Percentiles rank a stretch among this genome's conserved stretches.
Evolutionary conservation across 208 protist species (phyloP).

Genomic region (Sergeia podlipaevii): DNA sequence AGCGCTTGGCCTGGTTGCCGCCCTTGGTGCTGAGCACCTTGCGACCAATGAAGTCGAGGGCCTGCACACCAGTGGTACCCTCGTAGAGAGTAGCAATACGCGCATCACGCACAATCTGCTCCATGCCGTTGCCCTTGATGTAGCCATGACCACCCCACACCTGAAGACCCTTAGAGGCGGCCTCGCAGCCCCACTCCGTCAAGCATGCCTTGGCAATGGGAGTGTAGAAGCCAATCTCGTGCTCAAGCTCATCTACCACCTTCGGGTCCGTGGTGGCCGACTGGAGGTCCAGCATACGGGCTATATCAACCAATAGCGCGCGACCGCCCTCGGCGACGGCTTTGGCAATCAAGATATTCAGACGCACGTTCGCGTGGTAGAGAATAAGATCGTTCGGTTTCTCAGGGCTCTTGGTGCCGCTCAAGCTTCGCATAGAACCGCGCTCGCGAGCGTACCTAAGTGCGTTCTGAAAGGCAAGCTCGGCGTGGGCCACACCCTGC

Average conservation of each 20-base stretch:
- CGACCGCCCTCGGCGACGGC: conserved; percentile 80
- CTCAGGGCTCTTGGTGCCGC: conserved; percentile 47
- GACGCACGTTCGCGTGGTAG: conserved; percentile 74
- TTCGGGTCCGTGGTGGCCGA: conserved; percentile 14
- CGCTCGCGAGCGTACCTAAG: conserved; percentile 71
- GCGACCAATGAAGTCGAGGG: conserved; percentile 82
- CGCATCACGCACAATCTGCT: conserved; percentile 74
- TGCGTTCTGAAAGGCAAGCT: conserved; percentile 85
- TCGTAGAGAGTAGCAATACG: conserved; percentile 77
- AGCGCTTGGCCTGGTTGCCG: conserved; percentile 33
- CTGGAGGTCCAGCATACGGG: conserved; percentile 62
- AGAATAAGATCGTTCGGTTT: conserved; percentile 62
- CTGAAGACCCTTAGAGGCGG: conserved; percentile 51
- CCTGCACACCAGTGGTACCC: conserved; percentile 83
- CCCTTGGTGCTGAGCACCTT: conserved; percentile 70
- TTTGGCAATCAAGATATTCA: conserved; percentile 80
- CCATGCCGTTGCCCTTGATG: conserved; percentile 82
- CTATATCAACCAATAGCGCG: conserved; percentile 68
- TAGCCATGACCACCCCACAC: conserved; percentile 79
- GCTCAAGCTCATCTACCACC: conserved; percentile 30
- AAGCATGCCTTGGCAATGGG: conserved; percentile 84
- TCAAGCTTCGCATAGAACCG: conserved; percentile 60
- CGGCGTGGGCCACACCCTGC: conserved; percentile 70
- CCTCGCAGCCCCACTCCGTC: conserved; percentile 78
- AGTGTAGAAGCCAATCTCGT: conserved; percentile 83